Percentiles rank a stretch among this genome's conserved stretches.
Evolutionary conservation across 306 rosid genomes (phyloP).

Genomic region (Boehmeria nivea): DNA sequence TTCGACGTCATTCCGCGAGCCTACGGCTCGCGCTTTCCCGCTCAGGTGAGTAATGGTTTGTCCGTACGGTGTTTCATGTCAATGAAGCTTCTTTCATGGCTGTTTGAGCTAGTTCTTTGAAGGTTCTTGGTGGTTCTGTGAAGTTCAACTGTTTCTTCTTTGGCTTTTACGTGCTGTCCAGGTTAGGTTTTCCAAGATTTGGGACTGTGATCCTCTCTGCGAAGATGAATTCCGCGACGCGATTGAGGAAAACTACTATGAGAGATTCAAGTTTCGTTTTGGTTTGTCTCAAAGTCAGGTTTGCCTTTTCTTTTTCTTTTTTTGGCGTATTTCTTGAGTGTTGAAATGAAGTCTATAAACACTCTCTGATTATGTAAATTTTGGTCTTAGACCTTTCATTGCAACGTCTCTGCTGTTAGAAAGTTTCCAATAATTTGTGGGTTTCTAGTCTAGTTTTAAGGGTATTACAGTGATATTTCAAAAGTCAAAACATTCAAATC

Average conservation of each 20-base stretch:
- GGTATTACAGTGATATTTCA: too few species aligned
- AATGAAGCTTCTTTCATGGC: too few species aligned
- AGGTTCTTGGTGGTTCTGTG: background rate
- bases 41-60: too few species aligned
- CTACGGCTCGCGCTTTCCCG: slow-evolving; percentile 40
- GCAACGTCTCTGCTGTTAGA: too few species aligned
- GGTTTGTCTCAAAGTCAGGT: slow-evolving; percentile 70
- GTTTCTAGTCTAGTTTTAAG: too few species aligned
- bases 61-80: too few species aligned
- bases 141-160: too few species aligned
- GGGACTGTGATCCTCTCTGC: slow-evolving; percentile 51
- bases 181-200: slow-evolving; percentile 44
- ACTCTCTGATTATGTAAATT: background rate
- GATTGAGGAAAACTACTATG: slow-evolving; percentile 49
- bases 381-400: too few species aligned
- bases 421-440: too few species aligned
- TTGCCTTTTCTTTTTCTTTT: background rate
- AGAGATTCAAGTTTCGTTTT: slow-evolving; percentile 39
- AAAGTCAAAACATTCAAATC: too few species aligned
- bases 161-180: slow-evolving; percentile 18
- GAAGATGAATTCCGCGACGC: slow-evolving; percentile 41
- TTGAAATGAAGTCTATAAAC: background rate
- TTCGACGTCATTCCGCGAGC: slow-evolving; percentile 42
- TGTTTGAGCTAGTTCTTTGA: background rate
- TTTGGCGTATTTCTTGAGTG: background rate